These are phyloP conservation scores for Cucurbita pepo DNA, from an alignment of 306 rosid genomes.

Conservation along the genomic window DNA sequence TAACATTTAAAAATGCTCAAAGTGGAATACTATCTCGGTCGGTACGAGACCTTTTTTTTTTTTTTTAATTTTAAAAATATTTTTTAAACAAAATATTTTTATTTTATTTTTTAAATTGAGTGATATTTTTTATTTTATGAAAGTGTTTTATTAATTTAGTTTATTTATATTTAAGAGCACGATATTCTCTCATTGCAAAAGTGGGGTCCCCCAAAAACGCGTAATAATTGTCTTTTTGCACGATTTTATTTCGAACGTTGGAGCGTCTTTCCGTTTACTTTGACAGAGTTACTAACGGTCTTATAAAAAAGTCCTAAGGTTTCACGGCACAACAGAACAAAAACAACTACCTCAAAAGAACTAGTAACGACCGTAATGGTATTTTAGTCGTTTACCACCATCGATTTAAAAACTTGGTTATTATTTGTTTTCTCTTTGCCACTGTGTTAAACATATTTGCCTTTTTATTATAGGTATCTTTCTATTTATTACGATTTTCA, in stretches of 20 bases:
- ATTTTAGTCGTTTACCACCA: neutral
- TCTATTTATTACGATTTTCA: too few species aligned
- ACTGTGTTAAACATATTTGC: too few species aligned
- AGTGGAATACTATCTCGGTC: too few species aligned
- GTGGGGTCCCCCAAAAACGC: neutral
- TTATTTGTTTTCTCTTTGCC: neutral
- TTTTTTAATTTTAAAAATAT: too few species aligned
- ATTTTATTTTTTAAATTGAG: too few species aligned
- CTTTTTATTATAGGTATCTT: too few species aligned
- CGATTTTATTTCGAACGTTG: neutral
- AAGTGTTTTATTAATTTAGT: too few species aligned
- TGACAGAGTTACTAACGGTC: neutral
- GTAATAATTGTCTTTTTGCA: neutral
- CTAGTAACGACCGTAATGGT: neutral
- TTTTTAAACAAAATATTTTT: too few species aligned
- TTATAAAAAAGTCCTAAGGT: neutral
- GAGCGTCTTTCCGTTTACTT: neutral
- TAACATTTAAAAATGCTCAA: too few species aligned
- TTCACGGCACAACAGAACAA: neutral
- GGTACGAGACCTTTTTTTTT: too few species aligned
- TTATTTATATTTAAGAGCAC: neutral
- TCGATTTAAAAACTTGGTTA: neutral
- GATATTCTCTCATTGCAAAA: neutral
- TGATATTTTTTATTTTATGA: too few species aligned
- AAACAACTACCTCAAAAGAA: neutral